These are phyloP conservation scores for Geosmithia flava DNA, from an alignment of 2,329 filamentous ascomycete genomes.

Conservation along the genomic window DNA sequence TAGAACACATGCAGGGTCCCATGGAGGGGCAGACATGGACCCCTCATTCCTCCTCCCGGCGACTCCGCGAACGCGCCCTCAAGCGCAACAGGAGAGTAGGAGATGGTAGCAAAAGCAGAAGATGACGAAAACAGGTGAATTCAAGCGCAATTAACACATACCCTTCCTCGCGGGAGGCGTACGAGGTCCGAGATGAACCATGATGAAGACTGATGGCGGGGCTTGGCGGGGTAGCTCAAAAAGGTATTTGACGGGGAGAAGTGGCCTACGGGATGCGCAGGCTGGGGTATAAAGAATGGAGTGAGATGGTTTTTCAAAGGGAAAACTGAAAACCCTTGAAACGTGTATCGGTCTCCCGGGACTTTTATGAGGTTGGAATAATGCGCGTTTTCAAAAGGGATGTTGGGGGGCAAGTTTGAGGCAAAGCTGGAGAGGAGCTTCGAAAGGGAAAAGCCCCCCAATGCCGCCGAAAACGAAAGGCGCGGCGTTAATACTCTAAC, in stretches of 20 bases:
- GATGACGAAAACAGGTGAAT: not conserved
- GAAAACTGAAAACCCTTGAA: not conserved
- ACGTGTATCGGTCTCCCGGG: not conserved
- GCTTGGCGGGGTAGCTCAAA: conserved; percentile 20
- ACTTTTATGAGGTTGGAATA: not conserved
- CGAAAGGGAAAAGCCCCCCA: not conserved
- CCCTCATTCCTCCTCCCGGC: too few relatives aligned
- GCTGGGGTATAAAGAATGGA: not conserved
- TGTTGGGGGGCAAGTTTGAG: not conserved
- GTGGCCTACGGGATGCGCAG: not conserved
- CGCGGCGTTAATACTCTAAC: not conserved
- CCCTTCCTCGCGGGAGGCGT: conserved; percentile 49
- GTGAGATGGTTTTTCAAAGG: not conserved
- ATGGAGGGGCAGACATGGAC: too few relatives aligned
- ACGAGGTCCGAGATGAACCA: conserved; percentile 39
- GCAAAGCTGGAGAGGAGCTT: not conserved
- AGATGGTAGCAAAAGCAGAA: not conserved
- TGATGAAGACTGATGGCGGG: conserved; percentile 24
- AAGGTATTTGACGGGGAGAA: not conserved
- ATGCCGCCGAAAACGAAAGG: not conserved
- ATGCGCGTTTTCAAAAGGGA: not conserved
- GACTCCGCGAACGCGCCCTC: too few relatives aligned
- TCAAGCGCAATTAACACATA: conserved; percentile 27
- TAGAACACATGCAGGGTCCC: too few relatives aligned
- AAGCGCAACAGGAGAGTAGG: not conserved